Evolutionary conservation across 768 basidiomycete genomes (phyloP).

Genomic region (Lentinula sp.): DNA sequence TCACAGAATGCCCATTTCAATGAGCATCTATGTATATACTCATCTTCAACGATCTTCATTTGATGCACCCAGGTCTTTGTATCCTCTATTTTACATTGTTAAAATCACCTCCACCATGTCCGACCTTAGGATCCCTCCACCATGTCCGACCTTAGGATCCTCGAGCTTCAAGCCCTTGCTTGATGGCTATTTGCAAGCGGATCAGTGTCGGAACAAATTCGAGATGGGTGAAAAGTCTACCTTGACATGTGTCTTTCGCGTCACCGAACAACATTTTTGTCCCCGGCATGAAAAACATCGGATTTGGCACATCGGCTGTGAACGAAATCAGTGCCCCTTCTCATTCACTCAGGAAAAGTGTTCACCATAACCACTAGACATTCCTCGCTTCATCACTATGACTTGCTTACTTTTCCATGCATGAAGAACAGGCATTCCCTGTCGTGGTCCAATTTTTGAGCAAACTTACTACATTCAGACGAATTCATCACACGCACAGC

Average conservation of each 20-base stretch:
- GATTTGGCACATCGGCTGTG: constrained; percentile 84
- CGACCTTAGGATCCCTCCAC: not conserved
- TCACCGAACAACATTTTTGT: constrained; percentile 92
- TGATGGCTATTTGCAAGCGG: constrained; percentile 37
- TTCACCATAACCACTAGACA: constrained; percentile 83
- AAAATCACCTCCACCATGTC: not conserved
- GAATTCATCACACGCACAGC: constrained; percentile 34
- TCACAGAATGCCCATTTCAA: too few relatives aligned
- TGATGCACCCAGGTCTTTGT: not conserved
- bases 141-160: not conserved
- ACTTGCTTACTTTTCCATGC: constrained; percentile 94
- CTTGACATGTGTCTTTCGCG: constrained; percentile 84
- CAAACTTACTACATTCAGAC: not conserved
- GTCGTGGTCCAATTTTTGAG: not conserved
- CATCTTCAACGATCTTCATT: too few relatives aligned
- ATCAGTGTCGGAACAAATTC: not conserved
- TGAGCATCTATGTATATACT: too few relatives aligned
- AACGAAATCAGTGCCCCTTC: not conserved
- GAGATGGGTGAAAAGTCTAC: not conserved
- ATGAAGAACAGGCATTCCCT: constrained; percentile 88
- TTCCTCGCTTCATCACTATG: constrained; percentile 88
- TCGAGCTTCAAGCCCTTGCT: constrained; percentile 46
- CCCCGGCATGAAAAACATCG: constrained; percentile 89
- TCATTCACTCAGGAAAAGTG: not conserved
- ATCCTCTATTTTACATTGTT: not conserved